Evolutionary conservation across 2,329 filamentous ascomycete genomes (phyloP).

Genomic region (Dactylellina drechsleri): DNA sequence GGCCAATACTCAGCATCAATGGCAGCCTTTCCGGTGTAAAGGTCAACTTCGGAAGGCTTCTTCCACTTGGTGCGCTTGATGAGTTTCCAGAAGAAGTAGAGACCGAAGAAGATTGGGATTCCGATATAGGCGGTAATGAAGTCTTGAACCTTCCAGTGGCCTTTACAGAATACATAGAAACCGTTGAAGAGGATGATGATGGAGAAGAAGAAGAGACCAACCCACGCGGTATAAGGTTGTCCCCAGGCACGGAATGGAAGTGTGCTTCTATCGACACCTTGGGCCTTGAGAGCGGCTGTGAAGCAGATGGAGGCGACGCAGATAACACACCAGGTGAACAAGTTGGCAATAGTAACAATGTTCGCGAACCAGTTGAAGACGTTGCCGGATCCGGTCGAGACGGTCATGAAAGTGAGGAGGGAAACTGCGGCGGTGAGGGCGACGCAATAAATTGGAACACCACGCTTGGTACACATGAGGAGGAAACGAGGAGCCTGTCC

Average conservation of each 20-base stretch:
- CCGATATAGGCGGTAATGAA: constrained; percentile 76
- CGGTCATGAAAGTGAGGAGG: constrained; percentile 58
- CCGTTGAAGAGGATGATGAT: constrained; percentile 78
- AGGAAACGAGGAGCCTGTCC: constrained; percentile 74
- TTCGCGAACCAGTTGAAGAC: constrained; percentile 77
- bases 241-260: constrained; percentile 68
- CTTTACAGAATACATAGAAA: constrained; percentile 77
- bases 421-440: constrained; percentile 64
- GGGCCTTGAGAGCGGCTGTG: constrained; percentile 67
- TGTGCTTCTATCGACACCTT: constrained; percentile 65
- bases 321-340: constrained; percentile 71
- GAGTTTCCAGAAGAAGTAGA: constrained; percentile 72
- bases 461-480: constrained; percentile 69
- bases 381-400: constrained; percentile 62
- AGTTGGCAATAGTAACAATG: constrained; percentile 72
- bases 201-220: constrained; percentile 69
- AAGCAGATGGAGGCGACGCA: constrained; percentile 71
- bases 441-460: constrained; percentile 69
- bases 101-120: constrained; percentile 70
- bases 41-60: constrained; percentile 67
- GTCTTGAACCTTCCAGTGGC: constrained; percentile 70
- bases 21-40: constrained; percentile 70
- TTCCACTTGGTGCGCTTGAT: constrained; percentile 64
- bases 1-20: constrained; percentile 65
- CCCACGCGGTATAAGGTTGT: constrained; percentile 73